phyloP scores from a whole-genome alignment of 192 early-diverging fungal species.

The Coemansia biformis region DNA sequence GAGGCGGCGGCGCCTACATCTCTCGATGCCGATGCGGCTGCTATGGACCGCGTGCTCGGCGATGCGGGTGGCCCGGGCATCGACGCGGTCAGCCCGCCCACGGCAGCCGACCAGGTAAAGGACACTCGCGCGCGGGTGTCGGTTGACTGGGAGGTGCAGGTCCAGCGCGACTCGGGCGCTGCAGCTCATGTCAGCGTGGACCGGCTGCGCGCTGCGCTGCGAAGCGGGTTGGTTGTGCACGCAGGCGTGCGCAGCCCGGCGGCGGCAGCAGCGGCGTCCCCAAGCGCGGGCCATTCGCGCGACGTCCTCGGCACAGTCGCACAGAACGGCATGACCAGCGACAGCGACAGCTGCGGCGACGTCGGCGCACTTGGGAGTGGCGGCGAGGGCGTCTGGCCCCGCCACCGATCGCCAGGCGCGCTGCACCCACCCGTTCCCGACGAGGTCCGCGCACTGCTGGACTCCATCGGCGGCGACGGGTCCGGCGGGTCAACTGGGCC shows the following conservation, averaged over 20 bases:
- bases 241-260: constrained; percentile 9
- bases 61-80: background rate
- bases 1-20: background rate
- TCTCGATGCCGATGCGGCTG: background rate
- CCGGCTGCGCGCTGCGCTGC: constrained; percentile 41
- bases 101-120: constrained; percentile 23
- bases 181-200: constrained; percentile 35
- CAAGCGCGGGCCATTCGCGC: background rate
- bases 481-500: too few relatives aligned
- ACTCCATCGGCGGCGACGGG: constrained; percentile 20
- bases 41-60: constrained; percentile 22
- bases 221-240: constrained; percentile 26
- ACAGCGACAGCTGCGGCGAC: constrained; percentile 1
- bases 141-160: constrained; percentile 41
- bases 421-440: constrained; percentile 8
- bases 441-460: constrained; percentile 40
- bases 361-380: too few relatives aligned
- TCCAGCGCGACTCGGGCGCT: constrained; percentile 25
- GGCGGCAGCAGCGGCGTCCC: too few relatives aligned
- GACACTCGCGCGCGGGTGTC: constrained; percentile 45
- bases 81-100: background rate
- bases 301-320: constrained; percentile 9
- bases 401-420: background rate
- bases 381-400: background rate
- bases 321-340: too few relatives aligned